Percentiles rank a stretch among this genome's conserved stretches.
Conservation (phyloP, 1,284 basidiomycete genomes). For the Crocinoboletus sp. region DNA sequence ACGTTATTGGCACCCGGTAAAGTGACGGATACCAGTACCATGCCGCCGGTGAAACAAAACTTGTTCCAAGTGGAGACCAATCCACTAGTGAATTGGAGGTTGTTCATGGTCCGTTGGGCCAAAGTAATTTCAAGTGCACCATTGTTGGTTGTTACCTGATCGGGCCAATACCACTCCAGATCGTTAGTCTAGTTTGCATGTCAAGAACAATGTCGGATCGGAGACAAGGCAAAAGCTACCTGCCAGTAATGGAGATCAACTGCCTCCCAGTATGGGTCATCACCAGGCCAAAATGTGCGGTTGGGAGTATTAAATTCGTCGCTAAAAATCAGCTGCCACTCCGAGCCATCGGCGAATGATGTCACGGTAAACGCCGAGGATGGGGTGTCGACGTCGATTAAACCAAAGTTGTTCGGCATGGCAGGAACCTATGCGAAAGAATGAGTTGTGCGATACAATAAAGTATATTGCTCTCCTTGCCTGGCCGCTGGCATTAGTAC, state of each 20-base stretch:
- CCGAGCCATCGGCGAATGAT: constrained; percentile 44
- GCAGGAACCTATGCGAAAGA: constrained; percentile 22
- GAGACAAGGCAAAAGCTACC: constrained; percentile 12
- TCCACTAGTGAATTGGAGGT: constrained; percentile 71
- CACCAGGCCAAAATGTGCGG: constrained; percentile 71
- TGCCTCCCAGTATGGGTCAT: constrained; percentile 67
- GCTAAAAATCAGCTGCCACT: constrained; percentile 71
- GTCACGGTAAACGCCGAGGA: constrained; percentile 37
- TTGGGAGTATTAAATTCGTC: constrained; percentile 87
- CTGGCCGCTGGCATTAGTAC: constrained; percentile 79
- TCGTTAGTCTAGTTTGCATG: constrained; percentile 38
- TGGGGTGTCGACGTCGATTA: constrained; percentile 62
- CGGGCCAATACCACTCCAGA: constrained; percentile 76
- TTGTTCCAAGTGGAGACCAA: constrained; percentile 83
- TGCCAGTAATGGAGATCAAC: constrained; percentile 36
- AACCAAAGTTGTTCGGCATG: constrained; percentile 47
- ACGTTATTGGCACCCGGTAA: constrained; percentile 70
- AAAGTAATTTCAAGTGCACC: constrained; percentile 83
- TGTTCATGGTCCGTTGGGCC: constrained; percentile 60
- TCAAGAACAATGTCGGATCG: not conserved
- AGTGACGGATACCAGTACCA: constrained; percentile 69
- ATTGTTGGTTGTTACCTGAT: constrained; percentile 69
- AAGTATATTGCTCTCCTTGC: constrained; percentile 29
- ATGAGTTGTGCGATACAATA: not conserved
- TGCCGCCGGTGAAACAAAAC: constrained; percentile 90